Evolutionary conservation across 306 rosid species (phyloP).

Genomic region (Lotus japonicus): DNA sequence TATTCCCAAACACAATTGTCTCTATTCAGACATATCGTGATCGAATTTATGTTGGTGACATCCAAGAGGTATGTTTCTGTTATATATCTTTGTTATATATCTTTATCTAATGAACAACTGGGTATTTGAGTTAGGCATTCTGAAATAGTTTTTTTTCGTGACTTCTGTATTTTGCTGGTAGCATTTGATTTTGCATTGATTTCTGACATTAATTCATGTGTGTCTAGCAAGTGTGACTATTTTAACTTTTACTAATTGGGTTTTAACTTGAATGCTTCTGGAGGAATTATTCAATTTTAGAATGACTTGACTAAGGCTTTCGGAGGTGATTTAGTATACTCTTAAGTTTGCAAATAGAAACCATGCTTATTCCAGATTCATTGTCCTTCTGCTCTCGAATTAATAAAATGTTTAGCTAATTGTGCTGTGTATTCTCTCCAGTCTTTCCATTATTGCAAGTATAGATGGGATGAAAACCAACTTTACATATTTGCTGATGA

Average conservation of each 20-base stretch:
- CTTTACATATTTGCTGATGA: slow-evolving; percentile 94
- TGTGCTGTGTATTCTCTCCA: slow-evolving; percentile 34
- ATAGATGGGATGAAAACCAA: slow-evolving; percentile 92
- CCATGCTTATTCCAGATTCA: not conserved
- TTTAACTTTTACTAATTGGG: not conserved
- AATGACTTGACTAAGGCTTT: slow-evolving; percentile 1
- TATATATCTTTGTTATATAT: not conserved
- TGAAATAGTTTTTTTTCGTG: not conserved
- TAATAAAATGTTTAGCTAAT: slow-evolving; percentile 6
- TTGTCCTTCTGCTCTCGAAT: not conserved
- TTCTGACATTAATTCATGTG: too few species aligned
- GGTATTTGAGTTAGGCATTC: slow-evolving; percentile 8
- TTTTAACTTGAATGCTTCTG: not conserved
- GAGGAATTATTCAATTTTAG: not conserved
- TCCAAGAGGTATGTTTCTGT: slow-evolving; percentile 74
- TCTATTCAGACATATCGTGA: slow-evolving; percentile 90
- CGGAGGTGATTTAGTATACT: not conserved
- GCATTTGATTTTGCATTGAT: not conserved
- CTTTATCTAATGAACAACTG: not conserved
- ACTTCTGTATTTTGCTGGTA: not conserved
- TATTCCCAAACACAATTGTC: slow-evolving; percentile 73
- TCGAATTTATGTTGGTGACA: slow-evolving; percentile 88
- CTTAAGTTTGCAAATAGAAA: not conserved
- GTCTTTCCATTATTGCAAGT: slow-evolving; percentile 99
- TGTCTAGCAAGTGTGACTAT: too few species aligned